Base-by-base conservation (phyloP, 495 filamentous ascomycete species). In the Trichoderma parareesei region DNA sequence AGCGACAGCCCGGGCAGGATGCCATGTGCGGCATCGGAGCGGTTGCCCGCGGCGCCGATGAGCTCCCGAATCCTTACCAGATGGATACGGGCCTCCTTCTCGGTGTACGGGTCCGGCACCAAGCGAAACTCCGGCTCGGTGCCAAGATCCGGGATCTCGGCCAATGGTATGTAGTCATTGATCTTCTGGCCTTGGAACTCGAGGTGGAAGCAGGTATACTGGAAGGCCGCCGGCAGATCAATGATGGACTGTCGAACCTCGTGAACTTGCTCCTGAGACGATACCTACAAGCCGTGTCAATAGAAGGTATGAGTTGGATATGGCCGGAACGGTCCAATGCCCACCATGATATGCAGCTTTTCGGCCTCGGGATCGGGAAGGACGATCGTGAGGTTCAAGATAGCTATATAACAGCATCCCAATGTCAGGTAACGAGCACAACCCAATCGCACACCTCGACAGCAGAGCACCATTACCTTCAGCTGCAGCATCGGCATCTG, bases 171-270 rank as follows among this genome's bases (percentile, higher is more conserved):
- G 68, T 93, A 98, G 77, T 99, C 95, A 73, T 97, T 97, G 80
- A 98, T 88, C 53, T 89, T 87, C 70, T 87, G 77, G 63, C 89
- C 88, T 27, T 91, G 85, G 78, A 90, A 86, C 73, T 98, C 92
- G 49, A 99, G 86, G 76, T 98, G 95, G 82, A 99, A 99, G 80
- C 95, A 99, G 48, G 95, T 93, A 79, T 98, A 97, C 76, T 96
- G 92, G 76, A 96, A 89, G 62, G 92, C 93, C 62, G 87, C 82
- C n/a, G 95, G 95, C 60, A 89, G 81, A 75, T 99, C 95, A 75
- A 97, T 88, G 71, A 99, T 89, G 38, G 94, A 94, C 77, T 97
- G 93, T 66, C 95, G 90, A 69, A 99, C 86, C 80, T 99, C 95
- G 76, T 99, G 95, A 59, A 98, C 87, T 73, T 97, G 93, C 75